Evolutionary conservation across 257 asterid species (phyloP).

Genomic region (Thymus mandschuricus): DNA sequence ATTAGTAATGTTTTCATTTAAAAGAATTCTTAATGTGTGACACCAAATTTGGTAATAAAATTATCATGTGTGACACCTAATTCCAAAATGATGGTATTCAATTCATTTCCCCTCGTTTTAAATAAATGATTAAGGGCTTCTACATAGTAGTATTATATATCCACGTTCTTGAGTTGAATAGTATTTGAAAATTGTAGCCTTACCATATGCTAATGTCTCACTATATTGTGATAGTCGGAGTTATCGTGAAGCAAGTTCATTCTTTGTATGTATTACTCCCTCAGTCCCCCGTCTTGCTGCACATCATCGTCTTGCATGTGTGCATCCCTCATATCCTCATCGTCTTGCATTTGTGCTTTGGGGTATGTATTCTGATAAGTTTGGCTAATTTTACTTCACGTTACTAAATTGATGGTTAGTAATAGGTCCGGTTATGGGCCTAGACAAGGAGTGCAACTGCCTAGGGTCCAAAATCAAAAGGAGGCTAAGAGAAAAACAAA

Average conservation of each 20-base stretch:
- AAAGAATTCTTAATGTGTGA: slow-evolving; percentile 1
- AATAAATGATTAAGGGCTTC: neutral
- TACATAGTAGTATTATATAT: neutral
- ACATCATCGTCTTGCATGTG: no score
- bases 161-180: slow-evolving; percentile 26
- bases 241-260: slow-evolving; percentile 16
- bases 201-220: slow-evolving; percentile 28
- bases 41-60: slow-evolving; percentile 26
- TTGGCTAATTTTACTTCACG: no score
- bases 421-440: no score
- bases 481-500: no score
- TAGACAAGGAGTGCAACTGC: no score
- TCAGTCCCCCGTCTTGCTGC: no score
- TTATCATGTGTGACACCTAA: slow-evolving; percentile 11
- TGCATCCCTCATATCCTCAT: no score
- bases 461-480: no score
- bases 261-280: neutral
- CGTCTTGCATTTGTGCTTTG: no score
- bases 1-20: slow-evolving; percentile 15
- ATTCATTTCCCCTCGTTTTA: neutral
- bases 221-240: neutral
- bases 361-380: no score
- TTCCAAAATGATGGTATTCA: slow-evolving; percentile 11
- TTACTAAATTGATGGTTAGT: no score
- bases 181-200: slow-evolving; percentile 24